phyloP scores from a whole-genome alignment of 2,329 filamentous ascomycete species.

The Rutstroemia sp. region DNA sequence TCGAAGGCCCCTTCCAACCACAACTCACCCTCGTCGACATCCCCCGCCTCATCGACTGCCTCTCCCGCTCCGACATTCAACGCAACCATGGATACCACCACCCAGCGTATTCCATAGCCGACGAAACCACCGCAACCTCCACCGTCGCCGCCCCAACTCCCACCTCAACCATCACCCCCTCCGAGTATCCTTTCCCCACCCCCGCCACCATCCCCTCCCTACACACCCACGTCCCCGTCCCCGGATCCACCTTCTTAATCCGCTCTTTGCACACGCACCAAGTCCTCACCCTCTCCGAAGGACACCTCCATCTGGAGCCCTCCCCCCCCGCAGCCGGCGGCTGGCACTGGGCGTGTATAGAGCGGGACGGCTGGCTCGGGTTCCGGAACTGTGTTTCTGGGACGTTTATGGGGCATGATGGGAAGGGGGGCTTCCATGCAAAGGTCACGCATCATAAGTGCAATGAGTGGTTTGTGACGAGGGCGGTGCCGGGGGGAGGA shows the following conservation, averaged over 20 bases:
- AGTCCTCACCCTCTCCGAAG: background rate
- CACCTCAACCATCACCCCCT: too few relatives aligned
- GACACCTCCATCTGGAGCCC: background rate
- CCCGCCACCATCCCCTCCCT: too few relatives aligned
- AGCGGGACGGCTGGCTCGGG: constrained; percentile 3
- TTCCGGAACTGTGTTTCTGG: constrained; percentile 2
- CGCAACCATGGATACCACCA: too few relatives aligned
- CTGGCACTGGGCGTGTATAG: constrained; percentile 2
- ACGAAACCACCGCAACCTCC: too few relatives aligned
- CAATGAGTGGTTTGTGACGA: background rate
- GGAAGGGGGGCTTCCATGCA: background rate
- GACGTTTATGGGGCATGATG: constrained; percentile 2
- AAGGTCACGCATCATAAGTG: background rate
- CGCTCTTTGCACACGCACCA: background rate
- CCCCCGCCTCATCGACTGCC: background rate
- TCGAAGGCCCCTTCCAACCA: constrained; percentile 1
- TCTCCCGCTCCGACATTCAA: background rate
- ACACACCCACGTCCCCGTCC: background rate
- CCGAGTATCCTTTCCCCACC: too few relatives aligned
- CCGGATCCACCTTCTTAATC: constrained; percentile 2
- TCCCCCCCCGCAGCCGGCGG: background rate
- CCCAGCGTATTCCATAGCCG: too few relatives aligned
- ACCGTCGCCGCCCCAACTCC: too few relatives aligned
- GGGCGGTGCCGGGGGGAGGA: background rate
- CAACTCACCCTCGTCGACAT: constrained; percentile 6